These are phyloP conservation scores for Metschnikowia reukaufii DNA, from an alignment of 805 yeast species.

Conservation along the genomic window DNA sequence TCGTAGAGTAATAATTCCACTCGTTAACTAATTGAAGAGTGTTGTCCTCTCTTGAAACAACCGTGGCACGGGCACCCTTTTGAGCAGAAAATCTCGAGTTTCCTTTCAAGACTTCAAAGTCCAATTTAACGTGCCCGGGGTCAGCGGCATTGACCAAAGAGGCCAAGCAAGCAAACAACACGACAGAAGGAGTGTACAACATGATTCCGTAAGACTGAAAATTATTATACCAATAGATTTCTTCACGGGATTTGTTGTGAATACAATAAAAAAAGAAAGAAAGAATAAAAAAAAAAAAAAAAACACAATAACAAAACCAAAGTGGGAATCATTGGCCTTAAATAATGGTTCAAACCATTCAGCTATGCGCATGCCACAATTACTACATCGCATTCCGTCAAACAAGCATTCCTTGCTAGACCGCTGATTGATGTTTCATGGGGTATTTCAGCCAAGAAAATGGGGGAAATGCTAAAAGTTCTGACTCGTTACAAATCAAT, in stretches of 20 bases:
- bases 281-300: no score
- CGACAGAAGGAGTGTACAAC: constrained; percentile 2
- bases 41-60: constrained; percentile 10
- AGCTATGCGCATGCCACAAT: no score
- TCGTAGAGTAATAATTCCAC: constrained; percentile 15
- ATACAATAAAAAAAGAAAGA: no score
- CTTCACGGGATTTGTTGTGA: neutral
- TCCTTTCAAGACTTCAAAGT: constrained; percentile 16
- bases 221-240: neutral
- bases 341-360: no score
- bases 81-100: constrained; percentile 4
- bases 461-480: no score
- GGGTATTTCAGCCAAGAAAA: no score
- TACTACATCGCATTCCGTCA: no score
- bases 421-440: no score
- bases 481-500: no score
- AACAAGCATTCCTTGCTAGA: no score
- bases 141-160: constrained; percentile 10
- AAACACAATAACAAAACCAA: no score
- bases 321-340: no score
- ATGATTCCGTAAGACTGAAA: neutral
- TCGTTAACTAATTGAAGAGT: constrained; percentile 10
- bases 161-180: constrained; percentile 6
- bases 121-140: constrained; percentile 7
- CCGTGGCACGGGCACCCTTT: neutral